Base-by-base conservation (phyloP, 2,329 filamentous ascomycete genomes). In the Aspergillus felis region DNA sequence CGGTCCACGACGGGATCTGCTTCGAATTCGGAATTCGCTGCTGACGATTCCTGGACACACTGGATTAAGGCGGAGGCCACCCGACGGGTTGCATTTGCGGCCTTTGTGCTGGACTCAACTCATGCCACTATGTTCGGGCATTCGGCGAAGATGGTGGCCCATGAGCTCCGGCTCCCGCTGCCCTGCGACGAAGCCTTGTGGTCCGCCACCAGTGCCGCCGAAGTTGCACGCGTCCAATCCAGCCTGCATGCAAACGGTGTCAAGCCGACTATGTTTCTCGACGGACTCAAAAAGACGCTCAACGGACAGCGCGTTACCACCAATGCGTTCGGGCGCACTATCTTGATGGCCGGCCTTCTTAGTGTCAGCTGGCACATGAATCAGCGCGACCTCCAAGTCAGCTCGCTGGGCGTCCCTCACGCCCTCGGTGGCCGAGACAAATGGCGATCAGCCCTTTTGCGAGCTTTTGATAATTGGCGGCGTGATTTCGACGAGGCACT, bases 71-170 rank as follows among this genome's bases (percentile, higher is more conserved):
- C 92, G 52, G 94, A 99, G 72, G 90, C 93, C 1, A 97, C 92
- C 0, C 83, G 91, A 29, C 85, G 94, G 58, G 91, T 89, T 3
- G 94, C 93, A 0, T 97, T 97, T 76, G 92, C 90, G 0, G 94
- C 94, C 0, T 97, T 97, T 70, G 86, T 97, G 47, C 88, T 97
- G 63, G 94, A 99, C 72, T 96, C 92, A 4, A 95, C 92, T 1
- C 94, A 99, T 73, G 92, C 92, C 1, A 96, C 92, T 28, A 97
- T 99, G 89, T 97, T 97, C 74, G 94, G 93, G 0, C 94, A 97
- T 74, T 94, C 92, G 3, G 93, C 91, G 0, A 92, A 95, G 47
- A 97, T 97, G 93, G 92, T 96, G 7, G 92, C 92, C 2, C 92
- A 97, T 68, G 94, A 97, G 74, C 91, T 99, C 84, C 86, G 91